Base-by-base conservation (phyloP, 208 protist species). In the Porcisia deanei region DNA sequence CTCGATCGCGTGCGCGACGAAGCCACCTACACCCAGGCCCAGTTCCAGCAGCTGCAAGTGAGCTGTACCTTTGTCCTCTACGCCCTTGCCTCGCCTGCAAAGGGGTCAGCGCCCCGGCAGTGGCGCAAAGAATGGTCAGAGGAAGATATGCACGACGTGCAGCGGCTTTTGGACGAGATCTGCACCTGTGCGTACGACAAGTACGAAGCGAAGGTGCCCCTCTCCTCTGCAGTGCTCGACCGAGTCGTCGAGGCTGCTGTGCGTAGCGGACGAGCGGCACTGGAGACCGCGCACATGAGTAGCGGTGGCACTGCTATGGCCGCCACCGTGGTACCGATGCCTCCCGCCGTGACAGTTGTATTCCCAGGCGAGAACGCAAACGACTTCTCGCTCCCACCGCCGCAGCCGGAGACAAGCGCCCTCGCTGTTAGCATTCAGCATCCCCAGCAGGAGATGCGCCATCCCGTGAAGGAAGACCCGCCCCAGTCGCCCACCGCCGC, bases 121-220 rank as follows among this genome's bases (percentile, higher is more conserved):
- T 92, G 89, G 82, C 69, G 78, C 20, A 86, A 80, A 73, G 82
- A 84, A 30, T 94, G 90, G 89, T 71, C 83, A 22, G 86, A 87
- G 25, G 74, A 64, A 3, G 57, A 84, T 25, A 65, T 80, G 61
- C 70, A 63, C 25, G 57, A 14, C 12, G 60, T 91, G 30, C 85
- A 89, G 64, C 68, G 80, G 52, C 87, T 90, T 79, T 67, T 96
- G 67, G 84, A 96, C 76, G 90, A 94, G 61, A 80, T 86, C 34
- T 94, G 90, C 76, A 84, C 76, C 8, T 88, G 85, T 65, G 92
- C 89, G 14, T 94, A 96, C 73, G 92, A 94, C 61, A 82, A 82
- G 34, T 92, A 91, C 79, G 81, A 83, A 59, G 84, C 88, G n/a
- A 90, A 89, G 69, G 81, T 89, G 25, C 88, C 92, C 18, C 84